phyloP scores from a whole-genome alignment of 1,139 yeast genomes.

The Hyphopichia wangnamkhiaoensis region DNA sequence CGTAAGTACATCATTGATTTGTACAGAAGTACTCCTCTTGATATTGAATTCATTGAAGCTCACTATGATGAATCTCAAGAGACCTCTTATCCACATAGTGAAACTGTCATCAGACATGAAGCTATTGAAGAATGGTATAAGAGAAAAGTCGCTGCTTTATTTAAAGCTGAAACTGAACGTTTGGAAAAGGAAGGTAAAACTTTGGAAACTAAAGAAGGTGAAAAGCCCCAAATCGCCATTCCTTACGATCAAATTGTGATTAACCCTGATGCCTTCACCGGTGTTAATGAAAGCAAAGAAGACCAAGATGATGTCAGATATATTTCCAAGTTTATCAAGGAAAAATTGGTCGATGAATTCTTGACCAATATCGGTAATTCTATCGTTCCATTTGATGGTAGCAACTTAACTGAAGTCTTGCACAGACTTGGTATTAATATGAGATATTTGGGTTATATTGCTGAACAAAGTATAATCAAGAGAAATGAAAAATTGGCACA shows the following conservation, averaged over 20 bases:
- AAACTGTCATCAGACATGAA: constrained; percentile 79
- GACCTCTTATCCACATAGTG: constrained; percentile 77
- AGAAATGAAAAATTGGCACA: constrained; percentile 25
- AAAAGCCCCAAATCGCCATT: constrained; percentile 53
- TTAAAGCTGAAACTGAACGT: constrained; percentile 50
- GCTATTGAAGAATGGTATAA: constrained; percentile 92
- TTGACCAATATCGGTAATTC: constrained; percentile 56
- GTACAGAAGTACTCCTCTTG: constrained; percentile 82
- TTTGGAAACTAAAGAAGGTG: constrained; percentile 30
- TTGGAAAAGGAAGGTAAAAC: constrained; percentile 47
- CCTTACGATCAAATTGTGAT: constrained; percentile 60
- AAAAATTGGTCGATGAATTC: constrained; percentile 62
- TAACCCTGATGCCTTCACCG: constrained; percentile 78
- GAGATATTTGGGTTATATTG: constrained; percentile 79
- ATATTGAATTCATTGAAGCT: constrained; percentile 68
- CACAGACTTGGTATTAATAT: constrained; percentile 86
- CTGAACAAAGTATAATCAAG: constrained; percentile 29
- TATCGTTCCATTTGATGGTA: constrained; percentile 78
- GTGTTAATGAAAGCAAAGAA: constrained; percentile 41
- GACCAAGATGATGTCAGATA: constrained; percentile 67
- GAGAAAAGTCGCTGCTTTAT: constrained; percentile 58
- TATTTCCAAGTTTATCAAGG: constrained; percentile 63
- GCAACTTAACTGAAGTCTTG: constrained; percentile 64
- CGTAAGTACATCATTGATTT: constrained; percentile 83
- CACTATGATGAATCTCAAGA: constrained; percentile 43